Evolutionary conservation across 495 filamentous ascomycete genomes (phyloP), one percentile per base, ranked within the genome.

Genomic region (Oidiodendron maius): DNA sequence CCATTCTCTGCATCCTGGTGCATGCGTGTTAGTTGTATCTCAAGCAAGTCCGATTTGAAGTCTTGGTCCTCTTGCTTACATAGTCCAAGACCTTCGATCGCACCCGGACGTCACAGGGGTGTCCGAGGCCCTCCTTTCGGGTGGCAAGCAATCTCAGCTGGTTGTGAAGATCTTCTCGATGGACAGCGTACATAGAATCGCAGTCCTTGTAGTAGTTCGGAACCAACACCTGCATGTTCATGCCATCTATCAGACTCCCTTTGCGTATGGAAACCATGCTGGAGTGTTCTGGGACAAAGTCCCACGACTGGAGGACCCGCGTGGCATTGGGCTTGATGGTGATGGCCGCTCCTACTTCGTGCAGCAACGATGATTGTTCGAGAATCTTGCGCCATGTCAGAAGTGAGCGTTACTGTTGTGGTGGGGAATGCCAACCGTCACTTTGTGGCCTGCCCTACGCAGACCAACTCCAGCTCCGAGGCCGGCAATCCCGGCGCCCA

Each of bases 401-500:
- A 16, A 16, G 39, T 21, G 39, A 22, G 16, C 39, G 4, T 21
- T 16, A 8, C 17, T 21, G n/a, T 21, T 17, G 4, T 16, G 9
- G 24, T 20, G 20, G 20, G 9, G 20, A 10, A 11, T 11, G 24
- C 11, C 17, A 20, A 41, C 39, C 4, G 20, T 41, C 39, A 41
- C 39, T 41, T 18, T 41, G 39, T 41, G 39, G 15, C 39, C 39
- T 6, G 11, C 18, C 20, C 18, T 10, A 3, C 18, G 39, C 8
- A 41, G 39, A 18, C 39, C 39, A 10, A 41, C 11, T 3, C 11
- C 39, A 4, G 39, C 39, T 3, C 11, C 24, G 20, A 41, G 39
- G 16, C 39, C 39, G n/a, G 39, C 39, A n/a, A 41, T 41, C 3
- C 39, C 39, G 6, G 39, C 39, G 39, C 39, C 39, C 18, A 41